phyloP scores from a whole-genome alignment of 1,284 basidiomycete genomes.

The Heterobasidion annosum region DNA sequence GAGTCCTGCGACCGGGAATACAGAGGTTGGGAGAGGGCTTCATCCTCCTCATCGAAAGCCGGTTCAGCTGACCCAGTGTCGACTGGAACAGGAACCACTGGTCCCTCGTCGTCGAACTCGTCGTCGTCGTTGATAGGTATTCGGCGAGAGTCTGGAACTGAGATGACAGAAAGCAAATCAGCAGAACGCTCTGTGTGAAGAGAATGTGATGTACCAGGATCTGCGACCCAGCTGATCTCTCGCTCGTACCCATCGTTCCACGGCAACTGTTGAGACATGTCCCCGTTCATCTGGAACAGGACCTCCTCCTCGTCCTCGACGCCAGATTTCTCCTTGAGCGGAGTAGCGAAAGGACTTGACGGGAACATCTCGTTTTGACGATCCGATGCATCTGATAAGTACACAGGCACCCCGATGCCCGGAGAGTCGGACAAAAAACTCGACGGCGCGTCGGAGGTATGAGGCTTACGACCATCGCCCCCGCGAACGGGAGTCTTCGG shows the following conservation, averaged over 20 bases:
- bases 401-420: constrained; percentile 36
- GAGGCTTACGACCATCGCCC: constrained; percentile 27
- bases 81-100: background rate
- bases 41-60: constrained; percentile 12
- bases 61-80: constrained; percentile 23
- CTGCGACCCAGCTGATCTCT: constrained; percentile 70
- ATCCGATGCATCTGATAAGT: constrained; percentile 34
- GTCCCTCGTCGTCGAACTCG: constrained; percentile 26
- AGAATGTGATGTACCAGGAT: constrained; percentile 43
- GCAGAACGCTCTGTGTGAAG: background rate
- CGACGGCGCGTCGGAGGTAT: constrained; percentile 43
- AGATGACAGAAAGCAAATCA: constrained; percentile 1
- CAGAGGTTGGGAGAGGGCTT: constrained; percentile 33
- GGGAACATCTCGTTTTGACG: constrained; percentile 51
- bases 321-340: constrained; percentile 46
- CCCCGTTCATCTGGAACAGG: constrained; percentile 32
- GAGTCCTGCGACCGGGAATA: constrained; percentile 50
- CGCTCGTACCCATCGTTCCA: constrained; percentile 36
- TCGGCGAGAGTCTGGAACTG: constrained; percentile 41
- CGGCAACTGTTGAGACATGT: constrained; percentile 18
- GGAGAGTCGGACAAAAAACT: constrained; percentile 34
- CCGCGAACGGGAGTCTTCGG: constrained; percentile 24
- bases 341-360: constrained; percentile 65
- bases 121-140: constrained; percentile 49
- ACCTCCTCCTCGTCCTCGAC: constrained; percentile 55